Base-by-base conservation (phyloP, 305 asterid species). In the Solanum aculeatissimum region DNA sequence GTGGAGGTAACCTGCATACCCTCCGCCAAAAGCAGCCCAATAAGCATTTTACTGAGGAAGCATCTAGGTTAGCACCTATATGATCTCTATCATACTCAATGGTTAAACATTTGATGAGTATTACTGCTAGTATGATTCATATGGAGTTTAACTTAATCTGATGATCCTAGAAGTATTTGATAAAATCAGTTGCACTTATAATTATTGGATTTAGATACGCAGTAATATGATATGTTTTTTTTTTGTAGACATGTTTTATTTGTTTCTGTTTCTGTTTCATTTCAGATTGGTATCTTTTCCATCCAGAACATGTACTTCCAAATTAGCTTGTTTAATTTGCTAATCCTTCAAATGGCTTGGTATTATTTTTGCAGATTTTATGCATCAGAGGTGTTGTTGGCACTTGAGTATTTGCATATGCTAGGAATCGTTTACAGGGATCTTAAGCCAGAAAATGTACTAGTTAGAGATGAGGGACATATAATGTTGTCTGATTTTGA, bases 401-500 rank as follows among this genome's bases (percentile, higher is more conserved):
- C 97, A 0, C 92, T 95, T 0, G 99, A 95, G 84, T 95, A 95
- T 85, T 93, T 95, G 72, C 99, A 95, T 51, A 95, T 95, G 99
- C 92, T 95, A n/a, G 99, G 99, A 51, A 91, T 95, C 11, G 98
- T 95, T 2, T 95, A 95, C 91, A 85, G 98, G 53, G 98, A 95
- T 88, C 87, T 95, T 54, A 95, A 95, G 85, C 99, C 99, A 15
- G 99, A 95, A 88, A 95, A 95, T 63, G 97, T 95, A 58, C 86
- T 95, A 38, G 99, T 95, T 55, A 89, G 99, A 86, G 98, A 92
- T 32, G 96, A 92, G 84, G 99, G 99, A 29, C 99, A 95, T 65
- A 94, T 95, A 84, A 95, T 95, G 99, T 92, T 95, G 35, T 95
- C 99, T 27, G 99, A 95, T 77, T 95, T 94, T 19, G 98, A 95